A percentile compares a stretch with the other conserved stretches of the same genome.
phyloP scores from a whole-genome alignment of 805 yeast genomes.

The Pichia rugopelliculosa region DNA sequence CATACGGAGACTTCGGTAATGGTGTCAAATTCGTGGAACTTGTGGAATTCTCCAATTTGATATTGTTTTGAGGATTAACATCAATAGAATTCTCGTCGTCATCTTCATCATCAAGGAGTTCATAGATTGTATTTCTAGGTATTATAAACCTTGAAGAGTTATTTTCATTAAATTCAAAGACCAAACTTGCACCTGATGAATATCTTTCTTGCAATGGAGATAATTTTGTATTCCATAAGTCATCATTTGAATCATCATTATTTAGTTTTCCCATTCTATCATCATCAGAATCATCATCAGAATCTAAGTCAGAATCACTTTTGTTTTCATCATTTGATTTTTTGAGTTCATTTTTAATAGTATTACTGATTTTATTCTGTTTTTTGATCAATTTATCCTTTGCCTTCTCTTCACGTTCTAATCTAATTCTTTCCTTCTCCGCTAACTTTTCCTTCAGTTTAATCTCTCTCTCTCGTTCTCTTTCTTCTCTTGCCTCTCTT shows the following conservation, averaged over 20 bases:
- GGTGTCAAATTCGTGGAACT: slow-evolving; percentile 5
- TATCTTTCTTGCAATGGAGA: slow-evolving; percentile 76
- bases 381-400: slow-evolving; percentile 10
- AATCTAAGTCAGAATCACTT: slow-evolving; percentile 10
- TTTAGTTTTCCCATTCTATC: slow-evolving; percentile 12
- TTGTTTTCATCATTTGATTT: slow-evolving; percentile 8
- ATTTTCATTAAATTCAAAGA: slow-evolving; percentile 80
- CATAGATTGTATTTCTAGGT: slow-evolving; percentile 74
- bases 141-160: slow-evolving; percentile 64
- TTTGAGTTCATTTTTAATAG: not conserved
- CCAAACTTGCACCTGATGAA: slow-evolving; percentile 58
- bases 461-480: slow-evolving; percentile 19
- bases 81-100: slow-evolving; percentile 10
- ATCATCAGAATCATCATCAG: slow-evolving; percentile 12
- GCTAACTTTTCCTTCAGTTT: slow-evolving; percentile 17
- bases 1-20: slow-evolving; percentile 16
- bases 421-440: slow-evolving; percentile 19
- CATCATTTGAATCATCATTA: slow-evolving; percentile 14
- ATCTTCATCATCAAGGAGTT: slow-evolving; percentile 34
- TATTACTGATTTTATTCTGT: slow-evolving; percentile 11
- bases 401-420: slow-evolving; percentile 18
- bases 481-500: slow-evolving; percentile 17
- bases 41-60: slow-evolving; percentile 2
- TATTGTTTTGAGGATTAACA: slow-evolving; percentile 14
- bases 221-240: slow-evolving; percentile 45